Percentiles rank a stretch among this genome's conserved stretches.
Conservation (phyloP, 1,284 basidiomycete genomes). For the Trichosporon asahii region DNA sequence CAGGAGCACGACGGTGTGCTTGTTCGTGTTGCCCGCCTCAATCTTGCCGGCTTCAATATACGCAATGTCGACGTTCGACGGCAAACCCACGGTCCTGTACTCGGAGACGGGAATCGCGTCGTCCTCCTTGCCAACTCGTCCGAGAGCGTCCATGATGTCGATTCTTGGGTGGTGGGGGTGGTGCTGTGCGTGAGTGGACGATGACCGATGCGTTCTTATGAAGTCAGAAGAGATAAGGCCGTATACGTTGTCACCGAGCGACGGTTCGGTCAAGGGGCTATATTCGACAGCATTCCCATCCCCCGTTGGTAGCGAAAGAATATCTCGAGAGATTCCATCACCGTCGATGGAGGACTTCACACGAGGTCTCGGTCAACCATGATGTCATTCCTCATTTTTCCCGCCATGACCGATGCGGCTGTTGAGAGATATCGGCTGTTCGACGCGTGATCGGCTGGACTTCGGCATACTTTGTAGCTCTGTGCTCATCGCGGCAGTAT, state of each 20-base stretch:
- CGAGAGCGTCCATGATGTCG: not conserved
- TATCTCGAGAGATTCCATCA: not conserved
- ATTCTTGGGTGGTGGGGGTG: not conserved
- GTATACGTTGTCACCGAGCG: not conserved
- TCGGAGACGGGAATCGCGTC: not conserved
- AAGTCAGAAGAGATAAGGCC: not conserved
- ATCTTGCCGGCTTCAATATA: slow-evolving; percentile 54
- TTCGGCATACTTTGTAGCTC: too few species aligned
- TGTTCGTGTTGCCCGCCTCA: slow-evolving; percentile 45
- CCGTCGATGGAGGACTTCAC: not conserved
- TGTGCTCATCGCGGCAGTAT: too few species aligned
- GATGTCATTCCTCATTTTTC: not conserved
- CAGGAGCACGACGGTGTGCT: slow-evolving; percentile 54
- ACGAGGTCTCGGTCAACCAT: not conserved
- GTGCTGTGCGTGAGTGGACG: not conserved
- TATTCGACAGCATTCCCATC: not conserved
- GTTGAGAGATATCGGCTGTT: too few species aligned
- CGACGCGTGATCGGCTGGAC: too few species aligned
- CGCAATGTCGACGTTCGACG: slow-evolving; percentile 41
- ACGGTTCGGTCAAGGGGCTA: not conserved
- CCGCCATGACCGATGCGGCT: too few species aligned
- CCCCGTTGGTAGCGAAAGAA: not conserved
- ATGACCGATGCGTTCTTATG: not conserved
- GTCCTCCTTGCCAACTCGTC: not conserved
- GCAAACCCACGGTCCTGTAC: not conserved